Base-by-base conservation (phyloP, 2,329 filamentous ascomycete species). In the Rutstroemia sp. region DNA sequence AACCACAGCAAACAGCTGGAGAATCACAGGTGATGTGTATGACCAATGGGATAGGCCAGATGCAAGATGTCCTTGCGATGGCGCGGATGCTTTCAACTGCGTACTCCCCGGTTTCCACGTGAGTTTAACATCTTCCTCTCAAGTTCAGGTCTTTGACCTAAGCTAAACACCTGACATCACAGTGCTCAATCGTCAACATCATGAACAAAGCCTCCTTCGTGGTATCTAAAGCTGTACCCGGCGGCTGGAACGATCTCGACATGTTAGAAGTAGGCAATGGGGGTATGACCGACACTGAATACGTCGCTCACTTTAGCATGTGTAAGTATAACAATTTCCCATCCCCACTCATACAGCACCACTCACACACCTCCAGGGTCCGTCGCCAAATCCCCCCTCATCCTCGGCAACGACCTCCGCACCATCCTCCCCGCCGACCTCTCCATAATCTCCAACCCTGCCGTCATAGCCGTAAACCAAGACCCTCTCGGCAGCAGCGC, bases 391-490 rank as follows among this genome's bases (percentile, higher is more conserved):
- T 58, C 56, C 4, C 67, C 67, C 18, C 54, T 70, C 5, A 66
- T 70, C 23, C 65, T 70, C 59, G 67, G 67, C 18, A 68, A 66
- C 38, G 67, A 68, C 39, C 56, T 70, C 21, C 63, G 67, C 14
- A 50, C 34, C 6, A 70, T 75, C 53, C 52, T 59, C 12, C 59
- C 67, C 16, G 63, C 63, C 16, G 69, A 71, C 25, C 67, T 75
- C 10, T 63, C 69, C 1, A 74, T 75, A 27, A 64, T 75, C 14
- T 70, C 67, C 41, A 75, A 75, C 58, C 64, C 68, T 8, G 74
- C 73, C n/a, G 69, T 75, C 44, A 73, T 75, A 30, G 73, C 72
- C n/a, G 63, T 75, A 3, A 75, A 70, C 53, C 73, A 75, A 62
- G 74, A 75, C 57, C 66, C 69, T 0, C 59, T 64, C 7, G 70